phyloP scores from a whole-genome alignment of 2,329 filamentous ascomycete species.

The Cordyceps tenuipes region DNA sequence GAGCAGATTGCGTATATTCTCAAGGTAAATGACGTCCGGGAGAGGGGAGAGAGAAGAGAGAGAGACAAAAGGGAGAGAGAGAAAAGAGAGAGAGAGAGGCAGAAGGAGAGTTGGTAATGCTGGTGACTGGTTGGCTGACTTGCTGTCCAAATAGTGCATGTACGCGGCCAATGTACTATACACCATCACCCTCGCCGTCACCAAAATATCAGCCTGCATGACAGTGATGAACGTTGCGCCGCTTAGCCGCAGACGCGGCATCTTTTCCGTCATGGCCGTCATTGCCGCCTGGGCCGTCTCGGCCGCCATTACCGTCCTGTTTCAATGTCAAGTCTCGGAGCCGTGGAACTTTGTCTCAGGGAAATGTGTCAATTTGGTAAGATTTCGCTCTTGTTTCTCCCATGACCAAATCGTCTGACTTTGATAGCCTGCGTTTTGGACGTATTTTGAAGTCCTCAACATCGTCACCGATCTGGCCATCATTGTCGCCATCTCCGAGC shows the following conservation, averaged over 20 bases:
- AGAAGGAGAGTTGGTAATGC: background rate
- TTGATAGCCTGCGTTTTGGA: slow-evolving; percentile 3
- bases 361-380: slow-evolving; percentile 3
- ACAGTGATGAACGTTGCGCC: slow-evolving; percentile 7
- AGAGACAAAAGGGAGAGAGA: no score
- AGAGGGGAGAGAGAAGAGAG: background rate
- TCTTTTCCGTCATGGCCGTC: background rate
- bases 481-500: background rate
- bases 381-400: background rate
- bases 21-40: background rate
- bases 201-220: slow-evolving; percentile 2
- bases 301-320: background rate
- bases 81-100: no score
- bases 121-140: background rate
- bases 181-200: background rate
- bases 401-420: background rate
- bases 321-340: background rate
- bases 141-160: background rate
- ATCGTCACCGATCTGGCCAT: slow-evolving; percentile 2
- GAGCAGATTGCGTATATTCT: slow-evolving; percentile 13
- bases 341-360: background rate
- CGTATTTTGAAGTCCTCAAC: slow-evolving; percentile 3
- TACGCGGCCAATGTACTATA: slow-evolving; percentile 6
- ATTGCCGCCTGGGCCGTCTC: background rate
- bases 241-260: slow-evolving; percentile 2